phyloP scores from a whole-genome alignment of 768 basidiomycete genomes.

The Lepiota subincarnata region DNA sequence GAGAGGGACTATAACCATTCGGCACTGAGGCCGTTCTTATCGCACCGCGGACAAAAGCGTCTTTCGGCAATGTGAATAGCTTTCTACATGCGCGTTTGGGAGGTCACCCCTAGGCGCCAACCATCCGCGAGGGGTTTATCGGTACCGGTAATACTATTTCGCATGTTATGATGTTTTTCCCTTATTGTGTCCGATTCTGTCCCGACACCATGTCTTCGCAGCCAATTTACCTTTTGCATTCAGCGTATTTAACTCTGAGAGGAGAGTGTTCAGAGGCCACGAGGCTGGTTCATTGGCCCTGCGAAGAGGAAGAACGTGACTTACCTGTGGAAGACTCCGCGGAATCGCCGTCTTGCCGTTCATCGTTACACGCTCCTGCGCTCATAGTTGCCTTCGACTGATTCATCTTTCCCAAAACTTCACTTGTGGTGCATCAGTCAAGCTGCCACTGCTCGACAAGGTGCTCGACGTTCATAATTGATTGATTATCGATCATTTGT shows the following conservation, averaged over 20 bases:
- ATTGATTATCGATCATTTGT: not conserved
- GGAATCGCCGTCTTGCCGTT: not conserved
- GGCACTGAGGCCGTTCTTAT: constrained; percentile 1
- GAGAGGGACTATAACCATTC: not conserved
- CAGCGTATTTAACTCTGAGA: not conserved
- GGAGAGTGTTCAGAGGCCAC: not conserved
- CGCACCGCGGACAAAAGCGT: not conserved
- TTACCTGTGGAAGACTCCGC: not conserved
- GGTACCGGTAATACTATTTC: not conserved
- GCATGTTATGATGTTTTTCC: constrained; percentile 2
- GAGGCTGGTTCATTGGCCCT: not conserved
- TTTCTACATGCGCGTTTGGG: not conserved
- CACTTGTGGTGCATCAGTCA: no score
- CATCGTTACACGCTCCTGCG: not conserved
- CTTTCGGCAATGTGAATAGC: not conserved
- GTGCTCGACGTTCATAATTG: no score
- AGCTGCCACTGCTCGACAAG: no score
- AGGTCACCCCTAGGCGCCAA: not conserved
- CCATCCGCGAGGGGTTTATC: not conserved
- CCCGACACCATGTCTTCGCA: not conserved
- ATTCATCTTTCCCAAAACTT: no score
- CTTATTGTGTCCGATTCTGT: not conserved
- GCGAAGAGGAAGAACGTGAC: not conserved
- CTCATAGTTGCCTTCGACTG: no score
- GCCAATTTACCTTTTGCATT: constrained; percentile 2